Percentiles rank a stretch among this genome's conserved stretches.
These are phyloP conservation scores for Monosporascus sp. DNA, from an alignment of 2,329 filamentous ascomycete species.

Conservation along the genomic window DNA sequence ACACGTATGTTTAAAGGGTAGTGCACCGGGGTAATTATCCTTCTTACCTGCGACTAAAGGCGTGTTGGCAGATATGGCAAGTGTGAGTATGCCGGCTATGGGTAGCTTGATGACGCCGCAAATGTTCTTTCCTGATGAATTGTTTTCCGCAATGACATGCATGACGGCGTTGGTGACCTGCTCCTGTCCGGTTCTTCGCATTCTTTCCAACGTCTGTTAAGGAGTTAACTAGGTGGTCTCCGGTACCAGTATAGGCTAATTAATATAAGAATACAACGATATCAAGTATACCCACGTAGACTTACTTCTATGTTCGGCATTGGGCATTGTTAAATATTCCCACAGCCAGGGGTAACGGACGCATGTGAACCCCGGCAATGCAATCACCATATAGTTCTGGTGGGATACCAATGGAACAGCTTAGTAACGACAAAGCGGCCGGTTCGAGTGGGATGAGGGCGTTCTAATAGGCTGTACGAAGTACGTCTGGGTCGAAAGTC, in stretches of 20 bases:
- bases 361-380: too few relatives aligned
- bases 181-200: neutral
- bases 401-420: too few relatives aligned
- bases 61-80: neutral
- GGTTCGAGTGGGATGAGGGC: too few relatives aligned
- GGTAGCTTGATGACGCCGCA: conserved; percentile 2
- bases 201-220: neutral
- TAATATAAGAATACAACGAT: neutral
- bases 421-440: too few relatives aligned
- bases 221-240: neutral
- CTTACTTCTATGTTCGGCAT: too few relatives aligned
- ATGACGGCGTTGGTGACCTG: neutral
- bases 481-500: too few relatives aligned
- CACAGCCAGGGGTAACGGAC: too few relatives aligned
- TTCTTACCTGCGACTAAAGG: conserved; percentile 1
- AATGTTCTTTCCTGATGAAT: conserved; percentile 4
- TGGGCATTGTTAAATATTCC: too few relatives aligned
- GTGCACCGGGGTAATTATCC: neutral
- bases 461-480: too few relatives aligned
- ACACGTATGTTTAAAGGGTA: neutral
- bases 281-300: too few relatives aligned
- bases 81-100: neutral
- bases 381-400: too few relatives aligned
- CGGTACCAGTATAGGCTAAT: neutral
- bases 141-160: conserved; percentile 1